A percentile compares a stretch with the other conserved stretches of the same genome.
phyloP scores from a whole-genome alignment of 768 basidiomycete species.

The Mycena rebaudengoi region DNA sequence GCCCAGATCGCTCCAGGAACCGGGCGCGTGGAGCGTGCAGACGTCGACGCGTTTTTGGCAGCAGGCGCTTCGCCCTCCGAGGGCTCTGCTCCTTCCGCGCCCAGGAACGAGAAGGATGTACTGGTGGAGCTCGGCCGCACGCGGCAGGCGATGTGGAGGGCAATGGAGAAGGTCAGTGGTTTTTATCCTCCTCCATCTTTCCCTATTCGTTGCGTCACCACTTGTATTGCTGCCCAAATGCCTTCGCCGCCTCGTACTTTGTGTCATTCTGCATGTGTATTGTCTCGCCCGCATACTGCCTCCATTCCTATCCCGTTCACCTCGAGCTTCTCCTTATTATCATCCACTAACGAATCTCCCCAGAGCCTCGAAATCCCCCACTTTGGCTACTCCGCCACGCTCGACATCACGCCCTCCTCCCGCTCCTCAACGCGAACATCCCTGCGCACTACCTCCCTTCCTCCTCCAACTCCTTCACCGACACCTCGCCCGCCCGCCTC shows the following conservation, averaged over 20 bases:
- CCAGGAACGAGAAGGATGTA: conserved; percentile 49
- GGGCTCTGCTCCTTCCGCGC: conserved; percentile 14
- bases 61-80: conserved; percentile 8
- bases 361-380: conserved; percentile 88
- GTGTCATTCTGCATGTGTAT: too few relatives aligned
- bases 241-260: too few relatives aligned
- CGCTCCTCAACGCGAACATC: conserved; percentile 72
- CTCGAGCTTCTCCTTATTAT: neutral
- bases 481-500: conserved; percentile 34
- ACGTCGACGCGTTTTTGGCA: conserved; percentile 73
- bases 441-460: conserved; percentile 59
- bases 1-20: conserved; percentile 66
- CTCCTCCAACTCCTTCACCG: too few relatives aligned
- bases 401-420: conserved; percentile 77
- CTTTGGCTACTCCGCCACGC: conserved; percentile 83
- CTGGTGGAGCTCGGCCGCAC: conserved; percentile 80
- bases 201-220: too few relatives aligned
- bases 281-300: too few relatives aligned
- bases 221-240: too few relatives aligned
- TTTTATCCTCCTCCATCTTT: too few relatives aligned
- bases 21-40: conserved; percentile 78
- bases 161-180: conserved; percentile 83
- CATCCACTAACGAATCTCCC: neutral
- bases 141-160: conserved; percentile 88
- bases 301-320: too few relatives aligned